These are phyloP conservation scores for Plicaturopsis crispa DNA, from an alignment of 768 basidiomycete species.

Conservation along the genomic window DNA sequence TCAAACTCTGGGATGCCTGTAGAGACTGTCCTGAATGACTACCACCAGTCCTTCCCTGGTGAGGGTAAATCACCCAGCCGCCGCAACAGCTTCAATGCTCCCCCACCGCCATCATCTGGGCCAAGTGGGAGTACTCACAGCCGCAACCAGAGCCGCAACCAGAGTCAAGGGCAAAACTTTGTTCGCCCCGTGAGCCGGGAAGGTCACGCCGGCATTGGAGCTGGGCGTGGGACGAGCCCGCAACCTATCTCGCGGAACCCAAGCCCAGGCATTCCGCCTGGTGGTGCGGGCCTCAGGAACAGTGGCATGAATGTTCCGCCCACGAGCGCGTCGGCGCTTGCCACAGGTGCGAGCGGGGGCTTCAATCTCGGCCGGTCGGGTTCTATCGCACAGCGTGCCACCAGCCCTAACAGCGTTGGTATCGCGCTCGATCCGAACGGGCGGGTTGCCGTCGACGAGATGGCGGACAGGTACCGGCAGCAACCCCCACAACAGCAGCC, in stretches of 20 bases:
- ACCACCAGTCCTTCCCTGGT: conserved; percentile 83
- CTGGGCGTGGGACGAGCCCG: conserved; percentile 58
- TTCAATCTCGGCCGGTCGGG: conserved; percentile 4
- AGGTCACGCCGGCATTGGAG: conserved; percentile 80
- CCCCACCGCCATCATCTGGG: no score
- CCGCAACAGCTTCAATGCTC: conserved; percentile 34
- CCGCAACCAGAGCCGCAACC: conserved; percentile 19
- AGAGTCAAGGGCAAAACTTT: conserved; percentile 31
- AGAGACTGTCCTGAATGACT: conserved; percentile 66
- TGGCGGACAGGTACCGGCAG: conserved; percentile 54
- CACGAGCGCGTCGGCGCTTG: conserved; percentile 8
- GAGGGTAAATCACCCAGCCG: conserved; percentile 61
- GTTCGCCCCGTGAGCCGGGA: conserved; percentile 49
- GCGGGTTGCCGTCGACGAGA: conserved; percentile 71
- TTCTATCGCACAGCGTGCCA: conserved; percentile 39
- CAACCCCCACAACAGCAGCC: conserved; percentile 27
- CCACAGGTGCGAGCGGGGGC: neutral
- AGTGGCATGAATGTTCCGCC: conserved; percentile 11
- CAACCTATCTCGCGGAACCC: conserved; percentile 49
- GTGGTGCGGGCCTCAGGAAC: conserved; percentile 15
- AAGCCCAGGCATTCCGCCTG: conserved; percentile 49
- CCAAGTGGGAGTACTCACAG: no score
- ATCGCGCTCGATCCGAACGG: conserved; percentile 79
- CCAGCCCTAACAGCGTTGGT: conserved; percentile 74
- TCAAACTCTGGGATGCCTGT: conserved; percentile 47